Percentiles rank a stretch among this genome's conserved stretches.
These are phyloP conservation scores for Funneliformis mosseae DNA, from an alignment of 192 early-diverging fungal species.

Conservation along the genomic window DNA sequence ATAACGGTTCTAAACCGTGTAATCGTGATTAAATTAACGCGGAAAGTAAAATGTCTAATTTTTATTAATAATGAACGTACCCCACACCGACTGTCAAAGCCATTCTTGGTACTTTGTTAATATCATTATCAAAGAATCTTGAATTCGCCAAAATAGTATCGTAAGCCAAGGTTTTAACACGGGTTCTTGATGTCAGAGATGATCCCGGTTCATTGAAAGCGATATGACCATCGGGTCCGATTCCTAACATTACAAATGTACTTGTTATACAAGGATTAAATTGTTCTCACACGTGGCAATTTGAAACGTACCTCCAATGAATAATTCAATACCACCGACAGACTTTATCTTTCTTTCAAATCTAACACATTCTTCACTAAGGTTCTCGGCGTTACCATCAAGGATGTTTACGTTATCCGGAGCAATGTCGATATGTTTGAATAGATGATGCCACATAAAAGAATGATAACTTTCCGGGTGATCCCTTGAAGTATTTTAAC, in stretches of 20 bases:
- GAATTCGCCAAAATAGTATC: constrained; percentile 88
- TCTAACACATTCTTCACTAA: constrained; percentile 77
- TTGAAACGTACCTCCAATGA: constrained; percentile 66
- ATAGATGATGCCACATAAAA: constrained; percentile 91
- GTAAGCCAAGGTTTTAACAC: constrained; percentile 87
- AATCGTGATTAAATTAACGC: neutral
- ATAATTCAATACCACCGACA: constrained; percentile 85
- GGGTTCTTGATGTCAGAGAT: constrained; percentile 76
- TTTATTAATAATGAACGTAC: constrained; percentile 43
- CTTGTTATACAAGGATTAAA: neutral
- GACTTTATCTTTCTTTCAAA: constrained; percentile 81
- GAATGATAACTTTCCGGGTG: constrained; percentile 90
- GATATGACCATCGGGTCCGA: constrained; percentile 91
- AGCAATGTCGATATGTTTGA: constrained; percentile 84
- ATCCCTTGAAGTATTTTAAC: constrained; percentile 48
- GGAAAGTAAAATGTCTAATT: neutral
- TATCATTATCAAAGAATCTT: constrained; percentile 83
- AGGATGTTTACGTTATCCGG: constrained; percentile 85
- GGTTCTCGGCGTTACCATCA: constrained; percentile 79
- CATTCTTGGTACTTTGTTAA: constrained; percentile 82
- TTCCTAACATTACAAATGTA: constrained; percentile 37
- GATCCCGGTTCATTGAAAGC: constrained; percentile 92
- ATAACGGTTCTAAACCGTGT: constrained; percentile 68
- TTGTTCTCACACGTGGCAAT: neutral
- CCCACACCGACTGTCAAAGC: constrained; percentile 87